Conservation (phyloP, 176 grass and related monocot genomes). For the Oryza officinalis region DNA sequence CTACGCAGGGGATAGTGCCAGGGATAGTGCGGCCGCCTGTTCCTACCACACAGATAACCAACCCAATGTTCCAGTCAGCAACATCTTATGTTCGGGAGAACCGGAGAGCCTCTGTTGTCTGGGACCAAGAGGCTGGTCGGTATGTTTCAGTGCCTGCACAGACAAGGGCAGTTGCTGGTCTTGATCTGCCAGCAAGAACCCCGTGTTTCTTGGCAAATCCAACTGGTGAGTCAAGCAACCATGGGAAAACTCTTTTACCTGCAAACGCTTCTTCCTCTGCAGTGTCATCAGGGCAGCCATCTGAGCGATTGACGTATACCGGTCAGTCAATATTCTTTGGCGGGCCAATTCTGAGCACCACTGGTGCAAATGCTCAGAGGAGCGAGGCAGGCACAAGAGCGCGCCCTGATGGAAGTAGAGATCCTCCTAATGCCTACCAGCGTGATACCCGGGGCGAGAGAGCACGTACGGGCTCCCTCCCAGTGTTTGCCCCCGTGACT, state of each 20-base stretch:
- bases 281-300: constrained; percentile 43
- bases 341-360: constrained; percentile 73
- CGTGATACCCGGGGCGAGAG: constrained; percentile 49
- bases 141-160: constrained; percentile 69
- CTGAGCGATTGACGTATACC: constrained; percentile 69
- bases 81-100: constrained; percentile 69
- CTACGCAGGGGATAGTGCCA: neutral
- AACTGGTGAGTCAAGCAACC: constrained; percentile 43
- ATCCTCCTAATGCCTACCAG: constrained; percentile 53
- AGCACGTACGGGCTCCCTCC: constrained; percentile 56
- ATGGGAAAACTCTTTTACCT: constrained; percentile 41
- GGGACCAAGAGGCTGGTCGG: constrained; percentile 97
- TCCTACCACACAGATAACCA: constrained; percentile 55
- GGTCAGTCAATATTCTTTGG: constrained; percentile 95
- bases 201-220: constrained; percentile 55
- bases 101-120: constrained; percentile 76
- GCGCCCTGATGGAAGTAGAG: constrained; percentile 50
- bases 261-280: constrained; percentile 42
- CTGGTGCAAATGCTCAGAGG: constrained; percentile 28
- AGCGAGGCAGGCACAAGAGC: constrained; percentile 42
- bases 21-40: constrained; percentile 37
- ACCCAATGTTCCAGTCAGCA: constrained; percentile 87
- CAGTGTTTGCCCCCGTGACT: constrained; percentile 68
- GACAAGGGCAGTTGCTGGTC: constrained; percentile 46
- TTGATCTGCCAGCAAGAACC: constrained; percentile 36